Base-by-base conservation (phyloP, 331 rosid genomes). In the Malus hybrid region DNA sequence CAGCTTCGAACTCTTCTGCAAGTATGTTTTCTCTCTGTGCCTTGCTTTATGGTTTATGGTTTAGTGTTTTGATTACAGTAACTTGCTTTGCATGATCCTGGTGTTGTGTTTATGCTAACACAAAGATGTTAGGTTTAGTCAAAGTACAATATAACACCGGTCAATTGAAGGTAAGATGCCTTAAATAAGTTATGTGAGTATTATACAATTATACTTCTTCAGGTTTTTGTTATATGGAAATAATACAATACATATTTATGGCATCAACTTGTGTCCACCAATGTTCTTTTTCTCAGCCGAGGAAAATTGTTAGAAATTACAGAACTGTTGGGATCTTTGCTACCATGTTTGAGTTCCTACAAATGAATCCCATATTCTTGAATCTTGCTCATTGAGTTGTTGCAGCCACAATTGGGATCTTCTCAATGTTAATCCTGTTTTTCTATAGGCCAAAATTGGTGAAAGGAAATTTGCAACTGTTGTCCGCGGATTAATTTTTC, bases 391-490 rank as follows among this genome's bases (percentile, higher is more conserved):
- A 28, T 28, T 50, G 12, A 28, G 34, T 16, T 60, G 9, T 69
- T 44, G 34, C 50, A 3, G 29, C 22, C 16, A 24, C 24, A 24
- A 24, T 24, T 24, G 24, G 24, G 24, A 24, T 24, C 75, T 69
- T 69, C 39, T 71, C 71, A 59, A 65, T 73, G 46, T 65, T 59
- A 69, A 44, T 62, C 66, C 31, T 65, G 32, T 63, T 78, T 77
- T 74, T 83, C 29, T 65, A 95, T 97, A 84, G 96, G 91, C 93
- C 96, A 44, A 97, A 95, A 70, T 80, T 95, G 88, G 99, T 95
- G 76, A 95, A 95, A 83, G 99, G 99, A 78, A 95, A 91, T 83
- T 86, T 95, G 99, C 99, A 95, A 78, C 97, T 92, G 71, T 95
- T 89, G 78, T 95, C 97, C 0, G 87, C 89, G 78, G 99, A 95